phyloP scores from a whole-genome alignment of 2,329 filamentous ascomycete genomes.

The Fusarium globosum region DNA sequence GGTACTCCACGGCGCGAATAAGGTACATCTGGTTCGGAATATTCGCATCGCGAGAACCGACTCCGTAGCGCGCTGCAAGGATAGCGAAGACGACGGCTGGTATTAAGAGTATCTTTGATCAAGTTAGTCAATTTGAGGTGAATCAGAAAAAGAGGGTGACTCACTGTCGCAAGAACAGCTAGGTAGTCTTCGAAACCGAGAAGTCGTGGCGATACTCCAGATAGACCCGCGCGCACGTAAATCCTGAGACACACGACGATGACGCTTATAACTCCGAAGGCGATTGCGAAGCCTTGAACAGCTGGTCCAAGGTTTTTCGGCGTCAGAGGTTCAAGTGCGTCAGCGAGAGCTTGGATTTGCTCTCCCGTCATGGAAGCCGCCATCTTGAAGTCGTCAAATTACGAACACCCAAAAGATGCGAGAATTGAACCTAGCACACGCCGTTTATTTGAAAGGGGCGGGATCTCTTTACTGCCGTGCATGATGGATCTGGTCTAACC shows the following conservation, averaged over 20 bases:
- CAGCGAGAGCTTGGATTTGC: conserved; percentile 5
- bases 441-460: background rate
- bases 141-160: fast-evolving
- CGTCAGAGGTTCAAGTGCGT: background rate
- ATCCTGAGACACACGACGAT: conserved; percentile 1
- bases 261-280: background rate
- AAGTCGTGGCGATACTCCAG: background rate
- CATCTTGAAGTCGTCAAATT: background rate
- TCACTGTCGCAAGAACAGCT: background rate
- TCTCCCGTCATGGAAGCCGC: conserved; percentile 8
- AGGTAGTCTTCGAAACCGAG: conserved; percentile 15
- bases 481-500: background rate
- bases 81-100: conserved; percentile 11
- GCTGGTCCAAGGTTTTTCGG: background rate
- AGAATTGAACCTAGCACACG: background rate
- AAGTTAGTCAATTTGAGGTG: fast-evolving
- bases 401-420: background rate
- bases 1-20: conserved; percentile 12
- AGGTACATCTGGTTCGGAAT: conserved; percentile 7
- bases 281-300: conserved; percentile 4
- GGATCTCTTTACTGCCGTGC: background rate
- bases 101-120: background rate
- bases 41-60: conserved; percentile 8
- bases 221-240: conserved; percentile 15
- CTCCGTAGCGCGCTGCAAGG: conserved; percentile 2